Percentiles rank a stretch among this genome's conserved stretches.
Evolutionary conservation across 306 rosid genomes (phyloP).

Genomic region (Medicago lupulina): DNA sequence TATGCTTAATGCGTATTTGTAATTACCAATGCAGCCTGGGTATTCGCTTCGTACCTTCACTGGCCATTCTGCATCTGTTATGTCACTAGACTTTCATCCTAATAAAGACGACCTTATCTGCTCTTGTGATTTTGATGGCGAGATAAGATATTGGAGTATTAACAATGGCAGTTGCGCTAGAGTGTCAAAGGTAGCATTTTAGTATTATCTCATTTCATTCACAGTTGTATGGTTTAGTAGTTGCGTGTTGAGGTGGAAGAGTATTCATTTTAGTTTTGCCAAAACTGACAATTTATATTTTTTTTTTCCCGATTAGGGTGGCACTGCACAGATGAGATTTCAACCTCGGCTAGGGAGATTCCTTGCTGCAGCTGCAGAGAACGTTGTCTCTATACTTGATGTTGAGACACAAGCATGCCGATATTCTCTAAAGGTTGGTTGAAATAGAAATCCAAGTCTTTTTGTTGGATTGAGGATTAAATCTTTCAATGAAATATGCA

Average conservation of each 20-base stretch:
- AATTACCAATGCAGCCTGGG: conserved; percentile 67
- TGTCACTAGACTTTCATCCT: conserved; percentile 98
- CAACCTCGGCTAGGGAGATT: conserved; percentile 90
- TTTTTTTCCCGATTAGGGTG: conserved; percentile 66
- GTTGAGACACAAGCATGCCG: conserved; percentile 79
- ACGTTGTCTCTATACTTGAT: conserved; percentile 86
- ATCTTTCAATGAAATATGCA: conserved; percentile 5
- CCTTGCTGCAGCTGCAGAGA: conserved; percentile 91
- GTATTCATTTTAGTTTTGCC: not conserved
- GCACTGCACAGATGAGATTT: conserved; percentile 87
- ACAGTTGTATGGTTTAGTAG: not conserved
- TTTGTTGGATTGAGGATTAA: conserved; percentile 9
- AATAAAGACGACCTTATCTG: conserved; percentile 87
- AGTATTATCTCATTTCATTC: not conserved
- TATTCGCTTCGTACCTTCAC: conserved; percentile 85
- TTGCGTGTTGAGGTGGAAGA: not conserved
- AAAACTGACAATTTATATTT: conserved; percentile 17
- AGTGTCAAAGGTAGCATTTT: conserved; percentile 69
- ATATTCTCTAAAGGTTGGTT: conserved; percentile 74
- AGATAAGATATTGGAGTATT: conserved; percentile 96
- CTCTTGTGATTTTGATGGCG: conserved; percentile 93
- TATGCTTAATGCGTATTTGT: conserved; percentile 24
- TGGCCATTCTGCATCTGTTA: conserved; percentile 79
- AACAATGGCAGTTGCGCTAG: conserved; percentile 77
- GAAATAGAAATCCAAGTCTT: not conserved